Conservation (phyloP, 2,329 filamentous ascomycete genomes). For the Phyllosticta ampelicida region DNA sequence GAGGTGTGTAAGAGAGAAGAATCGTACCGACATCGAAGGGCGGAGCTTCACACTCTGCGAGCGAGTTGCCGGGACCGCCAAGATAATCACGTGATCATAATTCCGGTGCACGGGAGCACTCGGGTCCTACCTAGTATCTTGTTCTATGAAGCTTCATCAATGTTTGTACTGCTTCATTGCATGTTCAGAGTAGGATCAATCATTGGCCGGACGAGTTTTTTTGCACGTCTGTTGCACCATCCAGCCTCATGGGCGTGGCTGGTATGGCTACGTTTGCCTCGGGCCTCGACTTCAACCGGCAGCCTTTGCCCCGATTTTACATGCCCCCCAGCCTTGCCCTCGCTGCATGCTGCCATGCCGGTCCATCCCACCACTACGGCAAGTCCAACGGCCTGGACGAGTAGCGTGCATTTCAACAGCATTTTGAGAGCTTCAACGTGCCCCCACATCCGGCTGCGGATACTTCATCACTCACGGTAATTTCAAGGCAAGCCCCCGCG, state of each 20-base stretch:
- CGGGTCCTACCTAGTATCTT: neutral
- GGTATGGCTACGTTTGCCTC: neutral
- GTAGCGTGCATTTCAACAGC: neutral
- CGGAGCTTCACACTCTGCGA: neutral
- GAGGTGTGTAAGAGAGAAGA: constrained; percentile 16
- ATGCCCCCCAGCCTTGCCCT: neutral
- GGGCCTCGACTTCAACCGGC: neutral
- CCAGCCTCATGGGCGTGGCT: neutral
- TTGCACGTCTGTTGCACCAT: neutral
- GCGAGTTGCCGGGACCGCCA: neutral
- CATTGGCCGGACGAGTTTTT: neutral
- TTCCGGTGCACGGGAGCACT: neutral
- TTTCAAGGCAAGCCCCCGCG: neutral
- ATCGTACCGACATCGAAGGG: neutral
- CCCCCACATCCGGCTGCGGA: neutral
- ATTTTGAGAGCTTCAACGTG: neutral
- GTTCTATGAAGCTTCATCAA: neutral
- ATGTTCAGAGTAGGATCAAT: neutral
- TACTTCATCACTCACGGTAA: neutral
- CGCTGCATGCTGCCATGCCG: neutral
- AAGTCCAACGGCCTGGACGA: neutral
- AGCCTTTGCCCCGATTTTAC: neutral
- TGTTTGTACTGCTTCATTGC: neutral
- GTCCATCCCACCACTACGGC: neutral
- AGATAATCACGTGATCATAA: neutral